These are phyloP conservation scores for Trichoderma sp. DNA, from an alignment of 2,329 filamentous ascomycete species.

Conservation along the genomic window DNA sequence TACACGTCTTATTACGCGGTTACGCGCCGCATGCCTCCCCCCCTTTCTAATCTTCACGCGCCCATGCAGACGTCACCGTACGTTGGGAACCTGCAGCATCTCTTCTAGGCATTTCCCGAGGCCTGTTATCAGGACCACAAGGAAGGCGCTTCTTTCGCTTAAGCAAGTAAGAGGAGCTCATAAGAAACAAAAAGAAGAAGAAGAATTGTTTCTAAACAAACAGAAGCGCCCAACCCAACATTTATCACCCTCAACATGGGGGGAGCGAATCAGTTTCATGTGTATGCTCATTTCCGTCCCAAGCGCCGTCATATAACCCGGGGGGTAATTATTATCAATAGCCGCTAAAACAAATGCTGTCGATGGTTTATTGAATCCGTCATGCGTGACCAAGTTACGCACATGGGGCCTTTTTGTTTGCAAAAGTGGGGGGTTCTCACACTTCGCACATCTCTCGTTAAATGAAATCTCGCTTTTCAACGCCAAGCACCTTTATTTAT, in stretches of 20 bases:
- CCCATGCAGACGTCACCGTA: conserved; percentile 10
- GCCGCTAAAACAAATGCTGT: neutral
- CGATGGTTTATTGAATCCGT: neutral
- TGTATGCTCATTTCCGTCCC: neutral
- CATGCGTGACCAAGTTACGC: neutral
- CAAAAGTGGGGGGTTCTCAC: neutral
- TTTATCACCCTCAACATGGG: neutral
- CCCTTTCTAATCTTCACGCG: neutral
- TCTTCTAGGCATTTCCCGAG: neutral
- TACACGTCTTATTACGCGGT: neutral
- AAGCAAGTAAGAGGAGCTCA: neutral
- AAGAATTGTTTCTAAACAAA: neutral
- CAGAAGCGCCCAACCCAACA: conserved; percentile 11
- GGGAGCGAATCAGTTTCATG: neutral
- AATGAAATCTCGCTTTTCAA: conserved; percentile 7
- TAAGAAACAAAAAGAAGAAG: neutral
- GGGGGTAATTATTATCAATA: neutral
- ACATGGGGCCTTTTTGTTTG: neutral
- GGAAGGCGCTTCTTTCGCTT: conserved; percentile 10
- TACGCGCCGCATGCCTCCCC: neutral
- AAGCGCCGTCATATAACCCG: neutral
- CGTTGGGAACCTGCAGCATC: conserved; percentile 8
- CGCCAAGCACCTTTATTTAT: neutral
- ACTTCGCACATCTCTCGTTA: conserved; percentile 7
- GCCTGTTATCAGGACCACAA: neutral